These are phyloP conservation scores for Tolypocladium inflatum DNA, from an alignment of 2,329 filamentous ascomycete genomes.

Conservation along the genomic window DNA sequence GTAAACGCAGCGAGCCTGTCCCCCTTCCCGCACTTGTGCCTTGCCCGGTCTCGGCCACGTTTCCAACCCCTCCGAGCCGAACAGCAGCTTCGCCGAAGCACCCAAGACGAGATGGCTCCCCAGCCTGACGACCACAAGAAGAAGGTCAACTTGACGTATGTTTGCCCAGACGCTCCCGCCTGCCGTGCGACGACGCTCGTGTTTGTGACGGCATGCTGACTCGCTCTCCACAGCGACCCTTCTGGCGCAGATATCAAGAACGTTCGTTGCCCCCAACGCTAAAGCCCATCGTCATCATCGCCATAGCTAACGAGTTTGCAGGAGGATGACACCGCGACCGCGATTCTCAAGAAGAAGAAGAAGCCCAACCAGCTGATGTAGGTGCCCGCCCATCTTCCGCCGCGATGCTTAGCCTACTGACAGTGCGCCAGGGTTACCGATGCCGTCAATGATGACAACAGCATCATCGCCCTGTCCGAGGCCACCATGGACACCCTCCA, in stretches of 20 bases:
- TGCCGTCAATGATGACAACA: constrained; percentile 99
- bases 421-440: constrained; percentile 72
- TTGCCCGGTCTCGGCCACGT: constrained; percentile 9
- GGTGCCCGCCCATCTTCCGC: constrained; percentile 20
- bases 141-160: constrained; percentile 77
- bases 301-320: constrained; percentile 29
- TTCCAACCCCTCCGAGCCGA: constrained; percentile 13
- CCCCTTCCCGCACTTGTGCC: constrained; percentile 1
- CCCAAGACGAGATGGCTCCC: constrained; percentile 54
- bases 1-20: neutral
- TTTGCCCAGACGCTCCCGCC: constrained; percentile 9
- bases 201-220: constrained; percentile 21
- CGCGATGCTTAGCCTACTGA: constrained; percentile 11
- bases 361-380: constrained; percentile 99
- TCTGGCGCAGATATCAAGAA: constrained; percentile 82
- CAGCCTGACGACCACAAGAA: constrained; percentile 63
- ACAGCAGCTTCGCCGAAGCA: constrained; percentile 18
- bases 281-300: constrained; percentile 2
- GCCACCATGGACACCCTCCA: constrained; percentile 98
- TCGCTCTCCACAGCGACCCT: constrained; percentile 54
- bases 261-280: constrained; percentile 40
- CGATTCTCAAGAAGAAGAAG: constrained; percentile 99
- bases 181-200: neutral
- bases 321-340: constrained; percentile 87
- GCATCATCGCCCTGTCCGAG: constrained; percentile 95